phyloP scores from a whole-genome alignment of 441 rosid species.

The Croton laevigatus region DNA sequence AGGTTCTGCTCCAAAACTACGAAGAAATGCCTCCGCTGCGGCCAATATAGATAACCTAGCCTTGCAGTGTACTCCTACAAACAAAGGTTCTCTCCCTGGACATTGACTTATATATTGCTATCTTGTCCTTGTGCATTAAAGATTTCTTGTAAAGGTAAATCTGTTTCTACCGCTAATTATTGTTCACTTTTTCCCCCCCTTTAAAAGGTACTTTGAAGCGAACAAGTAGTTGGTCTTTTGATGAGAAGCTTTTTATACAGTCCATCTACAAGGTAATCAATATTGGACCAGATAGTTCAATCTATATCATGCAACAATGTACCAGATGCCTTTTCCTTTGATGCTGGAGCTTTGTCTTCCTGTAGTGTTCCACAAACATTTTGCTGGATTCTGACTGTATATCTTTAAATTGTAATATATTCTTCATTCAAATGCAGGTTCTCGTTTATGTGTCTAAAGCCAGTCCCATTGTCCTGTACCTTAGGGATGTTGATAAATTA shows the following conservation, averaged over 20 bases:
- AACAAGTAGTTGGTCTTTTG: constrained; percentile 75
- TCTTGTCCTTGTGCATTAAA: not conserved
- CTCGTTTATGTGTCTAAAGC: constrained; percentile 70
- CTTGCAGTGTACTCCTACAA: constrained; percentile 36
- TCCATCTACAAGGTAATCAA: constrained; percentile 70
- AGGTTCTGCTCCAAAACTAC: constrained; percentile 48
- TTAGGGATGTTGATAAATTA: constrained; percentile 68
- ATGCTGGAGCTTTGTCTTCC: constrained; percentile 3
- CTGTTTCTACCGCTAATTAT: not conserved
- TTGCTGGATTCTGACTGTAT: not conserved
- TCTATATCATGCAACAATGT: not conserved
- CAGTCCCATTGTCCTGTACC: constrained; percentile 65
- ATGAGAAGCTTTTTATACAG: constrained; percentile 82
- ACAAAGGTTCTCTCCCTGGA: constrained; percentile 40
- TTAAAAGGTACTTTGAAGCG: constrained; percentile 59
- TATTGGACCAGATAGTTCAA: not conserved
- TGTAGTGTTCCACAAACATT: not conserved
- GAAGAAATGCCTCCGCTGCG: constrained; percentile 67
- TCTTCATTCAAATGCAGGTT: constrained; percentile 45
- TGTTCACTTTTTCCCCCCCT: not conserved
- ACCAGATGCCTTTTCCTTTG: not conserved
- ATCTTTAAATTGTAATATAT: not conserved
- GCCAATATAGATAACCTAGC: constrained; percentile 54
- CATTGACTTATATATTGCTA: not conserved
- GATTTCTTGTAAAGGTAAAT: not conserved